Conservation (phyloP, 306 rosid genomes). For the Delonix regia region DNA sequence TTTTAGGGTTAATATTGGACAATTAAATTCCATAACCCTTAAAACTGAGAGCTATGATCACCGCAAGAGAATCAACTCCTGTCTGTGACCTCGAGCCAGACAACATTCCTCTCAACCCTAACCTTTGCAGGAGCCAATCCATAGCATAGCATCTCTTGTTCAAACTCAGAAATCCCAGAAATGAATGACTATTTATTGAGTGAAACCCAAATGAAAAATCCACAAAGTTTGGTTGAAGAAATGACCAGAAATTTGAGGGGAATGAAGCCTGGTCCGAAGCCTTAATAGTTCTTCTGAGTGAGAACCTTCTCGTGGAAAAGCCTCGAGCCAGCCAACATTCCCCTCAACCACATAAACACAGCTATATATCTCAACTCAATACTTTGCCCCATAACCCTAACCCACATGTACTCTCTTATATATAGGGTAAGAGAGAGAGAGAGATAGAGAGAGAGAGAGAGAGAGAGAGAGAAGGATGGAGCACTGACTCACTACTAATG, state of each 20-base stretch:
- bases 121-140: slow-evolving; percentile 37
- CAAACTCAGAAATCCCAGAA: background rate
- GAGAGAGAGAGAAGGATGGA: background rate
- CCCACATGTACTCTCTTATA: slow-evolving; percentile 34
- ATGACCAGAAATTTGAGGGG: slow-evolving; percentile 54
- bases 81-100: slow-evolving; percentile 75
- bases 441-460: background rate
- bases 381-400: slow-evolving; percentile 53
- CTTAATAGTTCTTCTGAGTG: slow-evolving; percentile 37
- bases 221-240: background rate
- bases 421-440: slow-evolving; percentile 38
- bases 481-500: slow-evolving; percentile 47
- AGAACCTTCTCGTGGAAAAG: slow-evolving; percentile 46
- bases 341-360: slow-evolving; percentile 49
- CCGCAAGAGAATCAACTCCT: slow-evolving; percentile 12
- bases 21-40: background rate
- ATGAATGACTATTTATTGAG: too few species aligned
- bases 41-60: background rate
- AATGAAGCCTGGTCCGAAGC: slow-evolving; percentile 96
- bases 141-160: background rate
- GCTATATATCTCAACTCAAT: background rate
- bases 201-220: too few species aligned
- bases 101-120: slow-evolving; percentile 87
- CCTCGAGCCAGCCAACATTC: slow-evolving; percentile 98
- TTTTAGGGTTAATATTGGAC: background rate